Conservation (phyloP, 495 filamentous ascomycete species). For the Hypoxylon cercidicola region DNA sequence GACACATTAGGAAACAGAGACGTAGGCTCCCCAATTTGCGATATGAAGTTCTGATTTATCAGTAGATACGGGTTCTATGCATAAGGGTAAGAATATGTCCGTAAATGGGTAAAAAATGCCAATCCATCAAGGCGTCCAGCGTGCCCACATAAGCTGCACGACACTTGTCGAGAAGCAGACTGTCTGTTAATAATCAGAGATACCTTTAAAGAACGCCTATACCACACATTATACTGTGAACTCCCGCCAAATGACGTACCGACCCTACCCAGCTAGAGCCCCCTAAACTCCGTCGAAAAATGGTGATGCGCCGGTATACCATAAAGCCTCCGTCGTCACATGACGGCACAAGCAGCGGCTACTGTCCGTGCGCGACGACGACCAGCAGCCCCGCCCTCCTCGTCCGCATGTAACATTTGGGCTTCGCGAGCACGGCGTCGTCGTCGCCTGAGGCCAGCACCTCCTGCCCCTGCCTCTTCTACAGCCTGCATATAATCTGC, state of each 20-base stretch:
- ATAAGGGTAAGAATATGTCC: no score
- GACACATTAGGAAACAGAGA: no score
- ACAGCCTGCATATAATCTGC: slow-evolving; percentile 91
- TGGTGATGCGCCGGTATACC: slow-evolving; percentile 28
- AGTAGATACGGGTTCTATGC: no score
- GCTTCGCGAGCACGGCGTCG: slow-evolving; percentile 82
- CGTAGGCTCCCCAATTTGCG: no score
- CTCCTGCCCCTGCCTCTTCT: slow-evolving; percentile 79
- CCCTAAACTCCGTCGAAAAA: slow-evolving; percentile 14
- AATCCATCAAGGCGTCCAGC: neutral
- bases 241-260: slow-evolving; percentile 12
- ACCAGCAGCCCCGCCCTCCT: slow-evolving; percentile 70
- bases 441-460: slow-evolving; percentile 69
- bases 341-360: slow-evolving; percentile 60
- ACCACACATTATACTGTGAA: neutral
- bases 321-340: slow-evolving; percentile 53
- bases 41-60: no score
- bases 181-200: slow-evolving; percentile 6
- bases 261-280: slow-evolving; percentile 7
- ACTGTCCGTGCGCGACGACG: slow-evolving; percentile 66
- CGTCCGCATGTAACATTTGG: slow-evolving; percentile 76
- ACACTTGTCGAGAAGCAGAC: slow-evolving; percentile 4
- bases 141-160: neutral
- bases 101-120: neutral
- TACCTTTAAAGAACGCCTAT: slow-evolving; percentile 18